A percentile compares a stretch with the other conserved stretches of the same genome.
Conservation (phyloP, 768 basidiomycete species). For the Suillus variegatus region DNA sequence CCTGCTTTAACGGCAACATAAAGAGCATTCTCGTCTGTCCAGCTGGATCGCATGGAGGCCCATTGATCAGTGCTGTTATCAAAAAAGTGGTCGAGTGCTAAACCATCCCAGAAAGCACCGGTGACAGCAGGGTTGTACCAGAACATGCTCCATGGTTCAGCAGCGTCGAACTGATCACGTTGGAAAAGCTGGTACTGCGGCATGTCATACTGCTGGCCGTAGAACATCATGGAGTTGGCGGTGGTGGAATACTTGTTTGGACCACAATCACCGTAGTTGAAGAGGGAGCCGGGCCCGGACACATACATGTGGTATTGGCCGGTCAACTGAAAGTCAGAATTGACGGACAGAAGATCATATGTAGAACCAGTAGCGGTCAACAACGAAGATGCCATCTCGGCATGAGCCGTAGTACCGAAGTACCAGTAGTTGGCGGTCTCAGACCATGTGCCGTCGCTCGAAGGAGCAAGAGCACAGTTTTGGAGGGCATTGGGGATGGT, state of each 20-base stretch:
- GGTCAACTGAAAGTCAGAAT: slow-evolving; percentile 71
- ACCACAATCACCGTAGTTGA: slow-evolving; percentile 62
- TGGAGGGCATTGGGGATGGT: slow-evolving; percentile 73
- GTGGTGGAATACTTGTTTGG: slow-evolving; percentile 96
- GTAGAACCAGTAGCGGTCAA: slow-evolving; percentile 84
- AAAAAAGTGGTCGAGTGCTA: slow-evolving; percentile 84
- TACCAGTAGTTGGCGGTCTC: slow-evolving; percentile 97
- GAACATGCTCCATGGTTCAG: slow-evolving; percentile 87
- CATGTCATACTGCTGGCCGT: slow-evolving; percentile 64
- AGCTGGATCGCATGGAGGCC: slow-evolving; percentile 89
- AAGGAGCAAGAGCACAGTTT: slow-evolving; percentile 70
- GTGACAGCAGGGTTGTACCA: slow-evolving; percentile 87
- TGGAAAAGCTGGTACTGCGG: slow-evolving; percentile 87
- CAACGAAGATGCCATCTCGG: slow-evolving; percentile 85
- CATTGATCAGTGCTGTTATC: slow-evolving; percentile 72
- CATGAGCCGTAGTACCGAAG: slow-evolving; percentile 89
- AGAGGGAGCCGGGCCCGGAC: slow-evolving; percentile 80
- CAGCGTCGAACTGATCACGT: slow-evolving; percentile 81
- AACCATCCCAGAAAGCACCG: slow-evolving; percentile 92
- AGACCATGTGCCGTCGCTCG: slow-evolving; percentile 84
- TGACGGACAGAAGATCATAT: slow-evolving; percentile 68
- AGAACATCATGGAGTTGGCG: slow-evolving; percentile 85
- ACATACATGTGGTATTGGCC: slow-evolving; percentile 90
- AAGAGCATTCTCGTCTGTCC: slow-evolving; percentile 84
- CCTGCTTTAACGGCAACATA: slow-evolving; percentile 93